Evolutionary conservation across 1,284 basidiomycete species (phyloP), one percentile per base, ranked within the genome.

Genomic region (Singerocomus inundabilis): DNA sequence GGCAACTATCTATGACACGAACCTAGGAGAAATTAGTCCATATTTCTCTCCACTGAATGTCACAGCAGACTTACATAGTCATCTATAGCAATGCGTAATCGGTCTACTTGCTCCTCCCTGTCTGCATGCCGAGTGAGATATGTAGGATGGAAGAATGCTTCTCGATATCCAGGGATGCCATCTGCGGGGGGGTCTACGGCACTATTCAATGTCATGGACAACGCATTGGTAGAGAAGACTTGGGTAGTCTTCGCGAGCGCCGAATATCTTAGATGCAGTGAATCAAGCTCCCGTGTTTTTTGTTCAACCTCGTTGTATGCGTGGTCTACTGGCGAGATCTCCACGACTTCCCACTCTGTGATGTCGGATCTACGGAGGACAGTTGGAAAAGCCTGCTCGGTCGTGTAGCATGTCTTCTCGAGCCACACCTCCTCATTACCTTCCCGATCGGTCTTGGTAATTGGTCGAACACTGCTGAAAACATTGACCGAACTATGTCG

Each of bases 301-400:
- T 76, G 71, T 59, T 88, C 81, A 3, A 98, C 84, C 52, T 94
- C 92, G 26, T 79, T 77, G 6, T 97, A 72, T 1, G 95, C 94
- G 52, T 81, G 87, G 60, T 93, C 87, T 13, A 98, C 74, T 0
- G 96, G 94, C 6, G 91, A 92, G 45, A 97, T 85, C 67, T 96
- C 89, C 42, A 84, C 74, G 32, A 88, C 73, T 37, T 85, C 78
- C 32, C 85, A 73, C 33, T 81, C 84, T n/a, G 93, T 75, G 28
- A 98, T 83, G 63, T 98, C 93, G 6, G 93, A 94, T 15, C 96
- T 82, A 36, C 91, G 84, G 32, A 98, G 78, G 4, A 98, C 89
- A 0, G 93, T 94, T 0, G 96, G 96, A 70, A 99, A 93, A 0
- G 84, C 79, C 58, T 96, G 92, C 66, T 95, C 92, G 2, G 91